Evolutionary conservation across 352 stramenopile species (phyloP).

Genomic region (Pythium apleroticum): DNA sequence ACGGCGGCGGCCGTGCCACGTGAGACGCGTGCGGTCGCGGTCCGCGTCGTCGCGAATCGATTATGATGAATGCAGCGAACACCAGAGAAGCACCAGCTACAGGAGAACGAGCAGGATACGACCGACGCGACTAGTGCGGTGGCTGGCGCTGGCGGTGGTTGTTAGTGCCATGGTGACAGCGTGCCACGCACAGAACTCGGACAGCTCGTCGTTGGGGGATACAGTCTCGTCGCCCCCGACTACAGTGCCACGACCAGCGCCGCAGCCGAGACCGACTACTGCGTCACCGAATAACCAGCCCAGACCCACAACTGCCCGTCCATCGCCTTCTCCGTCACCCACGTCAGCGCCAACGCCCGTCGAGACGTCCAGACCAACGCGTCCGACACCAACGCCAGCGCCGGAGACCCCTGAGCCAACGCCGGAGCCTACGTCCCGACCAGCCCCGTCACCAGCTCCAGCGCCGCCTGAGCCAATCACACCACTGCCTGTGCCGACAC

Average conservation of each 20-base stretch:
- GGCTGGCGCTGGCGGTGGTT: conserved; percentile 7
- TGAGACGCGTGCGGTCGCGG: background rate
- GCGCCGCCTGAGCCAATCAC: conserved; percentile 14
- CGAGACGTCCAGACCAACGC: background rate
- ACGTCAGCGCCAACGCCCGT: background rate
- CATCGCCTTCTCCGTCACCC: background rate
- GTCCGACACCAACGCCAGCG: conserved; percentile 1
- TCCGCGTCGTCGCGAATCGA: background rate
- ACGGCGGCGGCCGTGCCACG: background rate
- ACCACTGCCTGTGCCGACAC: conserved; percentile 5
- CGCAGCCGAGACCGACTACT: background rate
- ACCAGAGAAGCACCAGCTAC: background rate
- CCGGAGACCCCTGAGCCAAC: background rate
- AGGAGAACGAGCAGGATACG: background rate
- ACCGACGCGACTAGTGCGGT: conserved; percentile 1
- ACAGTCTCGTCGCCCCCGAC: background rate
- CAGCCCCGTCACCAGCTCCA: conserved; percentile 2
- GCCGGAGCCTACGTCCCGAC: background rate
- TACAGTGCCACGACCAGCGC: background rate
- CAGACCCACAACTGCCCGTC: background rate
- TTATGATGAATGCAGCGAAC: background rate
- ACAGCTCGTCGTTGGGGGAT: background rate
- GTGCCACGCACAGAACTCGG: conserved; percentile 13
- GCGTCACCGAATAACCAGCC: too few species aligned
- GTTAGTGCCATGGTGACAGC: background rate